Conservation (phyloP, 164 flowering plant species). For the Berberis vulgaris region DNA sequence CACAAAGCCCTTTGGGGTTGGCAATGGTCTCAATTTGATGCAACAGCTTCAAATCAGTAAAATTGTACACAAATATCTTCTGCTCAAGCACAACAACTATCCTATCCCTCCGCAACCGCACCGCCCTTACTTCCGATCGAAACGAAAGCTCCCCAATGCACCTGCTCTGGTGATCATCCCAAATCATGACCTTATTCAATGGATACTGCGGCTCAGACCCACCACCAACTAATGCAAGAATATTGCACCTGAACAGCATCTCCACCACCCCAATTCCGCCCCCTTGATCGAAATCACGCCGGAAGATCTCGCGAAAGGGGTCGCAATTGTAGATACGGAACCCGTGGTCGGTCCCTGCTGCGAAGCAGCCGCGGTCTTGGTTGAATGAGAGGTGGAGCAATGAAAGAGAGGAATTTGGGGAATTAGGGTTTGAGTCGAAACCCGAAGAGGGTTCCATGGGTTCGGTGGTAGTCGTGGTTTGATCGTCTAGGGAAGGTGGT, state of each 20-base stretch:
- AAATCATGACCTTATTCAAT: constrained; percentile 73
- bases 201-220: constrained; percentile 69
- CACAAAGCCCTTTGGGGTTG: constrained; percentile 57
- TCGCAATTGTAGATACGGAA: constrained; percentile 74
- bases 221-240: constrained; percentile 64
- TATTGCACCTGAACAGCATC: constrained; percentile 73
- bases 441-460: too few relatives aligned
- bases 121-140: constrained; percentile 47
- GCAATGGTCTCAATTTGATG: constrained; percentile 59
- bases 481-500: too few relatives aligned
- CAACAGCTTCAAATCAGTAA: constrained; percentile 50
- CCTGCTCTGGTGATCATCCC: constrained; percentile 76
- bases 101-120: constrained; percentile 45
- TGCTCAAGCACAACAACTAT: constrained; percentile 56
- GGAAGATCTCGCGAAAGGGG: constrained; percentile 62
- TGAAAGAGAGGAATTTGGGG: too few relatives aligned
- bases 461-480: too few relatives aligned
- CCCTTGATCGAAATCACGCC: constrained; percentile 46
- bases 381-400: constrained; percentile 56
- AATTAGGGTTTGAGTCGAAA: too few relatives aligned
- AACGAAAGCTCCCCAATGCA: constrained; percentile 67
- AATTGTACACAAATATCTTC: constrained; percentile 55
- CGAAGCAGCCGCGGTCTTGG: constrained; percentile 64
- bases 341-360: constrained; percentile 53
- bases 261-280: constrained; percentile 65